These are phyloP conservation scores for Amborella trichopoda DNA, from an alignment of 164 flowering plant genomes.

Conservation along the genomic window DNA sequence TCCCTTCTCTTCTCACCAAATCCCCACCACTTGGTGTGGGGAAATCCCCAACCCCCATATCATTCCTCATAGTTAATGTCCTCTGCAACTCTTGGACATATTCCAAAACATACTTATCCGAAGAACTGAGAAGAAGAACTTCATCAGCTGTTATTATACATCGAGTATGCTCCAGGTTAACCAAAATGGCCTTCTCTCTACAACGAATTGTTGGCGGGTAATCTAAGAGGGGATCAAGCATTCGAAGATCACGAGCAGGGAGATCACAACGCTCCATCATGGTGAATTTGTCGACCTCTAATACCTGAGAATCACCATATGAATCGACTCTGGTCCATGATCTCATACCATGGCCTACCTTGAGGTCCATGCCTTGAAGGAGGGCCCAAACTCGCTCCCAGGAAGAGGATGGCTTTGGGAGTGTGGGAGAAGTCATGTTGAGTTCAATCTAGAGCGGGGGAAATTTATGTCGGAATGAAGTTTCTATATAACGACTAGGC, in stretches of 20 bases:
- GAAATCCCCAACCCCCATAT: slow-evolving; percentile 5
- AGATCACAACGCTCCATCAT: slow-evolving; percentile 94
- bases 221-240: slow-evolving; percentile 86
- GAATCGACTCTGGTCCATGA: slow-evolving; percentile 86
- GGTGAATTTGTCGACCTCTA: slow-evolving; percentile 80
- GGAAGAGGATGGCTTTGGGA: slow-evolving; percentile 12
- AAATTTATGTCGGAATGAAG: no score
- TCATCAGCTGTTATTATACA: slow-evolving; percentile 90
- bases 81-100: slow-evolving; percentile 77
- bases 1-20: no score
- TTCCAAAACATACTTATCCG: slow-evolving; percentile 70
- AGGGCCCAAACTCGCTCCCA: slow-evolving; percentile 19
- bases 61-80: slow-evolving; percentile 32
- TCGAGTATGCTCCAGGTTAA: slow-evolving; percentile 87
- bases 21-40: no score
- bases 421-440: no score
- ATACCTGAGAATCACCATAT: slow-evolving; percentile 56
- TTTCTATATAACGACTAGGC: no score
- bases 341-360: slow-evolving; percentile 22
- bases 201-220: slow-evolving; percentile 87
- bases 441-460: no score
- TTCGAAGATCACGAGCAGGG: slow-evolving; percentile 88
- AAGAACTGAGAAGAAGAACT: slow-evolving; percentile 67
- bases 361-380: slow-evolving; percentile 21
- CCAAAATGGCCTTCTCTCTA: slow-evolving; percentile 87